Evolutionary conservation across 108 stramenopile genomes (phyloP).

Genomic region (Aurantiochytrium sp.): DNA sequence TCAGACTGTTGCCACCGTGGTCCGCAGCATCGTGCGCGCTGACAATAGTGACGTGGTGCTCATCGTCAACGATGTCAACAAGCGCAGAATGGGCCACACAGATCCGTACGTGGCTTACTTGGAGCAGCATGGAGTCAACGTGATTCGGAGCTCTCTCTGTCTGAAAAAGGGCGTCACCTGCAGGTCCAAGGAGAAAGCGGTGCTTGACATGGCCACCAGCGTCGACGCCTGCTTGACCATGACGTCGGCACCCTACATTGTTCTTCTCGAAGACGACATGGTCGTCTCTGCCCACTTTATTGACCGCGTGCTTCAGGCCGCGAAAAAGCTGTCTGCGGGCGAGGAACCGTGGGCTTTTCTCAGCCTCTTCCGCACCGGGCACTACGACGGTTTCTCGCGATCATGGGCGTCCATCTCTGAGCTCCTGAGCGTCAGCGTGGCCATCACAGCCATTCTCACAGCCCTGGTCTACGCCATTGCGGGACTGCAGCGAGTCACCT

Average conservation of each 20-base stretch:
- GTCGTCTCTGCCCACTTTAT: not conserved
- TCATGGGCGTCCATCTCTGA: not conserved
- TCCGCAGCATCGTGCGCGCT: not conserved
- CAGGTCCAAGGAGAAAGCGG: not conserved
- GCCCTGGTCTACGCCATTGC: not conserved
- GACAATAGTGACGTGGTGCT: not conserved
- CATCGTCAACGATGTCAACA: not conserved
- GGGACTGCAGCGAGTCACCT: not conserved
- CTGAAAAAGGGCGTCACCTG: not conserved
- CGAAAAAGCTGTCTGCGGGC: not conserved
- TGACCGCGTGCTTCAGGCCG: not conserved
- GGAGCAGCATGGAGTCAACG: not conserved
- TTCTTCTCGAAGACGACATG: not conserved
- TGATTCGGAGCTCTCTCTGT: not conserved
- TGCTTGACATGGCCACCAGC: not conserved
- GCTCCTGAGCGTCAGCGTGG: not conserved
- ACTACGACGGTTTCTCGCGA: not conserved
- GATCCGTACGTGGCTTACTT: not conserved
- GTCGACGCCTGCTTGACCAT: not conserved
- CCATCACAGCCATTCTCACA: not conserved
- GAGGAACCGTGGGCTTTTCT: not conserved
- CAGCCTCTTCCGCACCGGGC: not conserved
- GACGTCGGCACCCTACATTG: not conserved
- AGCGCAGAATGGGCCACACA: not conserved
- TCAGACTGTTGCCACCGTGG: not conserved